phyloP scores from a whole-genome alignment of 176 grass and related monocot species.

The Oryza meyeriana region DNA sequence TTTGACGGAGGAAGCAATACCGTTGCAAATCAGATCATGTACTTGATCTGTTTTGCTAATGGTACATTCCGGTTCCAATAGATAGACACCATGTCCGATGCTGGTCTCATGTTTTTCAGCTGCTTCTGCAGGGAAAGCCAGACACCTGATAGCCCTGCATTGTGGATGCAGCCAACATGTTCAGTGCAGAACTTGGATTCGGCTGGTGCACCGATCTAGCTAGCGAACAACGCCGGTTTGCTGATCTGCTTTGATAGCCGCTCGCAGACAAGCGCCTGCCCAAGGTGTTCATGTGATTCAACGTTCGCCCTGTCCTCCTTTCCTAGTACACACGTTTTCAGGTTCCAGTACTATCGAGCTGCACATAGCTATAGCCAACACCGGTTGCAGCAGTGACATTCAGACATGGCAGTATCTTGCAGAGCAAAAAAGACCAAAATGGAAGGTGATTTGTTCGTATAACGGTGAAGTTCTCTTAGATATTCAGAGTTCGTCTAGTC shows the following conservation, averaged over 20 bases:
- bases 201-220: not conserved
- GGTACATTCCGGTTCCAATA: not conserved
- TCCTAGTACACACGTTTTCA: not conserved
- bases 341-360: not conserved
- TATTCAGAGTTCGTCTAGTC: not conserved
- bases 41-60: not conserved
- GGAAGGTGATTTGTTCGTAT: not conserved
- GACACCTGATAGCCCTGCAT: not conserved
- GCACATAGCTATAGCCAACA: no score
- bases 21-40: not conserved
- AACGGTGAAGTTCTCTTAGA: not conserved
- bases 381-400: not conserved
- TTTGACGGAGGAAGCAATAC: not conserved
- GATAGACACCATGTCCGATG: not conserved
- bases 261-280: not conserved
- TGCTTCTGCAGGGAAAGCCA: slow-evolving; percentile 2
- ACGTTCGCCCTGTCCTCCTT: not conserved
- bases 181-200: not conserved
- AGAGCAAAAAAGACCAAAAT: not conserved
- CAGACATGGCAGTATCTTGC: no score
- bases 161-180: not conserved
- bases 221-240: not conserved
- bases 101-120: not conserved
- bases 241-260: not conserved
- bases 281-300: not conserved